Percentiles rank a stretch among this genome's conserved stretches.
phyloP scores from a whole-genome alignment of 768 basidiomycete genomes.

The Piloderma croceum region DNA sequence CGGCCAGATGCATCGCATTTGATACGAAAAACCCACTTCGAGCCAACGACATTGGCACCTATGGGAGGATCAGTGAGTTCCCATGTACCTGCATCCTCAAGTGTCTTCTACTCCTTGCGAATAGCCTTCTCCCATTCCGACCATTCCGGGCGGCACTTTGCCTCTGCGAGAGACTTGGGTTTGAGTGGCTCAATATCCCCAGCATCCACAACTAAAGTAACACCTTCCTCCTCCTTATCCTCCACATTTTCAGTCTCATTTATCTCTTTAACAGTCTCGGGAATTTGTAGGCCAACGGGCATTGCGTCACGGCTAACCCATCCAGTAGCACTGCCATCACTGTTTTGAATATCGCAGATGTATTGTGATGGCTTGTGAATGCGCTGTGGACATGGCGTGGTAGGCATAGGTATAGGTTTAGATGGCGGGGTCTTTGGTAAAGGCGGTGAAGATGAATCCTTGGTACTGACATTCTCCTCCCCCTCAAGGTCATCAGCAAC shows the following conservation, averaged over 20 bases:
- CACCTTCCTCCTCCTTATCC: conserved; percentile 2
- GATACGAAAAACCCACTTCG: conserved; percentile 29
- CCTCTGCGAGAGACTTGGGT: conserved; percentile 8
- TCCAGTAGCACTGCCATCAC: conserved; percentile 7
- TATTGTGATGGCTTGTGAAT: conserved; percentile 8
- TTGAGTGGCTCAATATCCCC: conserved; percentile 4
- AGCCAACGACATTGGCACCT: conserved; percentile 18
- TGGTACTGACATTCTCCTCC: too few species aligned
- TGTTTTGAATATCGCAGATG: conserved; percentile 5
- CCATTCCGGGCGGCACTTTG: conserved; percentile 3
- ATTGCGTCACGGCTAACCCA: neutral
- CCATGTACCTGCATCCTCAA: conserved; percentile 26
- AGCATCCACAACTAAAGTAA: conserved; percentile 3
- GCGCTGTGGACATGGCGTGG: conserved; percentile 4
- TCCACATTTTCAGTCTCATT: neutral
- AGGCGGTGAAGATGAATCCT: too few species aligned
- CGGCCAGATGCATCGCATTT: conserved; percentile 31
- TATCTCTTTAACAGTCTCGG: too few species aligned
- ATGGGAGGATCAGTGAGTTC: conserved; percentile 19
- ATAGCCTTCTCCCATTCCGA: conserved; percentile 22
- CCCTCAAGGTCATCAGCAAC: conserved; percentile 15
- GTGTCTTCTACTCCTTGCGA: conserved; percentile 13
- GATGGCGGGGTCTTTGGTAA: neutral
- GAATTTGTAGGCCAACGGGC: conserved; percentile 10
- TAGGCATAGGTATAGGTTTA: neutral